phyloP scores from a whole-genome alignment of 306 rosid species.

The Myrica gale region DNA sequence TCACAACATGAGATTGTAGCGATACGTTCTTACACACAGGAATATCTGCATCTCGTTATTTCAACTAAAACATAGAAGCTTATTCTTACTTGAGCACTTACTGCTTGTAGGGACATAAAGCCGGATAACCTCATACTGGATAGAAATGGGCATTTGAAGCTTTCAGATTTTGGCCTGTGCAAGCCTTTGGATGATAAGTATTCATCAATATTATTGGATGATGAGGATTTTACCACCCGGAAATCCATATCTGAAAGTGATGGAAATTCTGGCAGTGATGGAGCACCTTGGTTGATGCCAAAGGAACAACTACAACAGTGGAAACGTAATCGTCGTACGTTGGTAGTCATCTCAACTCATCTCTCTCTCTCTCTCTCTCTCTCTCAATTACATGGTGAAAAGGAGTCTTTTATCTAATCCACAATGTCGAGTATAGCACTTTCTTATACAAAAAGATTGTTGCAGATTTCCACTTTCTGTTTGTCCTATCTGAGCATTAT shows the following conservation, averaged over 20 bases:
- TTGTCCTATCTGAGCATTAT: background rate
- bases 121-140: slow-evolving; percentile 98
- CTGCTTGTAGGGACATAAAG: slow-evolving; percentile 86
- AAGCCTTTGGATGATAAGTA: slow-evolving; percentile 96
- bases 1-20: background rate
- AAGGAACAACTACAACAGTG: slow-evolving; percentile 88
- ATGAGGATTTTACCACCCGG: slow-evolving; percentile 61
- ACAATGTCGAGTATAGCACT: slow-evolving; percentile 7
- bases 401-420: slow-evolving; percentile 13
- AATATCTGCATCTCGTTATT: background rate
- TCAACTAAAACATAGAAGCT: slow-evolving; percentile 8
- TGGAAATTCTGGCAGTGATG: slow-evolving; percentile 52
- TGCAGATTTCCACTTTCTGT: slow-evolving; percentile 1
- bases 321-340: slow-evolving; percentile 96
- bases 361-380: slow-evolving; percentile 18
- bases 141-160: slow-evolving; percentile 93
- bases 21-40: background rate
- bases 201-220: slow-evolving; percentile 77
- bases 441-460: slow-evolving; percentile 15
- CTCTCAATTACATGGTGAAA: slow-evolving; percentile 9
- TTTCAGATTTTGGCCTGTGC: slow-evolving; percentile 99
- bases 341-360: slow-evolving; percentile 45
- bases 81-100: slow-evolving; percentile 41
- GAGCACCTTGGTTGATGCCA: slow-evolving; percentile 91
- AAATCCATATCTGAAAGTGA: slow-evolving; percentile 65